Evolutionary conservation across 768 basidiomycete species (phyloP).

Genomic region (Lentinula aciculospora): DNA sequence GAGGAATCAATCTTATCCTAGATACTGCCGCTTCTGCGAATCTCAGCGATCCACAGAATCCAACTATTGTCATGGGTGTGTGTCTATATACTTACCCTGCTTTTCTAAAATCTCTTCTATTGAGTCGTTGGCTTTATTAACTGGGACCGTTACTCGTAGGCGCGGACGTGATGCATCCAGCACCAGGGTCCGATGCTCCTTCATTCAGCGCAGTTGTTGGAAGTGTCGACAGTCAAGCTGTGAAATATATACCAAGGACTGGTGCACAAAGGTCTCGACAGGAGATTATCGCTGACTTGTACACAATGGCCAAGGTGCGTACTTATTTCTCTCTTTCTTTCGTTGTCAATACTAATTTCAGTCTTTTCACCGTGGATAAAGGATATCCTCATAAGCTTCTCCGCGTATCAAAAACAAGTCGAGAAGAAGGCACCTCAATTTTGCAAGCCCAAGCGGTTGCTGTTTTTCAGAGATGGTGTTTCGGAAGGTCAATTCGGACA

Average conservation of each 20-base stretch:
- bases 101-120: no score
- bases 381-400: slow-evolving; percentile 33
- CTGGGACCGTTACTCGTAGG: no score
- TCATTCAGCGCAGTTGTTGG: slow-evolving; percentile 54
- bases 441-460: slow-evolving; percentile 35
- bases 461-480: slow-evolving; percentile 37
- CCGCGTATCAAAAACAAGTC: slow-evolving; percentile 26
- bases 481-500: slow-evolving; percentile 11
- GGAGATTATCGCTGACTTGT: slow-evolving; percentile 51
- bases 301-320: slow-evolving; percentile 37
- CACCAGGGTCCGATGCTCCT: slow-evolving; percentile 49
- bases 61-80: slow-evolving; percentile 7
- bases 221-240: slow-evolving; percentile 44
- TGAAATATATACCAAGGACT: slow-evolving; percentile 49
- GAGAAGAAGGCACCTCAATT: slow-evolving; percentile 23
- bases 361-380: neutral
- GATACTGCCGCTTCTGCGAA: neutral
- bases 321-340: neutral
- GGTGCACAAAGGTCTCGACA: slow-evolving; percentile 41
- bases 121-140: no score
- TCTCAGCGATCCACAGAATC: slow-evolving; percentile 3
- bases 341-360: no score
- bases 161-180: slow-evolving; percentile 56
- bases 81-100: no score
- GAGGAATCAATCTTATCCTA: neutral